These are phyloP conservation scores for Chaetomium tenue DNA, from an alignment of 495 filamentous ascomycete genomes.

Conservation along the genomic window DNA sequence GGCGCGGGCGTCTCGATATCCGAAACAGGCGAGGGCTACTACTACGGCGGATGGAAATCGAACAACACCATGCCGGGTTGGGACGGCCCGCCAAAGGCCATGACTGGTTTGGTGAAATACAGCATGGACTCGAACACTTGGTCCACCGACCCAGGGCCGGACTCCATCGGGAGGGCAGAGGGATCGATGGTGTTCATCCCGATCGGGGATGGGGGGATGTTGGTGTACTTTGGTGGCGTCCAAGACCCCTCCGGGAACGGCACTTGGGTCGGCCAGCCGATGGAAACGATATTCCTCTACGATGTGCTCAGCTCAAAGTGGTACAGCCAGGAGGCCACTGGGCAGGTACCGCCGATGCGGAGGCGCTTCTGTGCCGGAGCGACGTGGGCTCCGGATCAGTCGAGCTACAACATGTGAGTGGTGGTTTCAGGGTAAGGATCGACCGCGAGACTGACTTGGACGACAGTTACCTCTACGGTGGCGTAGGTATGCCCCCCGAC, in stretches of 20 bases:
- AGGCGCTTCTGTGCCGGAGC: constrained; percentile 56
- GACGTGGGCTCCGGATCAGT: constrained; percentile 53
- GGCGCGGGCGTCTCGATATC: constrained; percentile 31
- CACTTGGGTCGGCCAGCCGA: constrained; percentile 31
- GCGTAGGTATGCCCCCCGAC: constrained; percentile 42
- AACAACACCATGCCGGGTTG: constrained; percentile 46
- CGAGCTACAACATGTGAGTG: constrained; percentile 55
- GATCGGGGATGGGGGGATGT: constrained; percentile 52
- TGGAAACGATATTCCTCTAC: constrained; percentile 51
- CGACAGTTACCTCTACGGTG: constrained; percentile 54
- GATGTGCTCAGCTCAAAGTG: constrained; percentile 52
- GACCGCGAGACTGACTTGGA: neutral
- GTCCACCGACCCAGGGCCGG: constrained; percentile 47
- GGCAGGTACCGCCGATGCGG: constrained; percentile 45
- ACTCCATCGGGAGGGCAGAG: constrained; percentile 45
- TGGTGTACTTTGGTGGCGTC: constrained; percentile 55
- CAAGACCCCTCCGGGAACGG: constrained; percentile 36
- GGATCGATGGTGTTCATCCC: constrained; percentile 51
- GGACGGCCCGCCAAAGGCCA: constrained; percentile 41
- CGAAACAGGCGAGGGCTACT: constrained; percentile 31
- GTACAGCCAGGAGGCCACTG: constrained; percentile 54
- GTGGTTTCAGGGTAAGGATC: no score
- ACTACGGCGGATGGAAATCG: constrained; percentile 51
- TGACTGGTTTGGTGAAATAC: constrained; percentile 45
- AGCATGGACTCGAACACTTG: constrained; percentile 44